These are phyloP conservation scores for Barnettozyma wickerhamii DNA, from an alignment of 805 yeast species.

Conservation along the genomic window DNA sequence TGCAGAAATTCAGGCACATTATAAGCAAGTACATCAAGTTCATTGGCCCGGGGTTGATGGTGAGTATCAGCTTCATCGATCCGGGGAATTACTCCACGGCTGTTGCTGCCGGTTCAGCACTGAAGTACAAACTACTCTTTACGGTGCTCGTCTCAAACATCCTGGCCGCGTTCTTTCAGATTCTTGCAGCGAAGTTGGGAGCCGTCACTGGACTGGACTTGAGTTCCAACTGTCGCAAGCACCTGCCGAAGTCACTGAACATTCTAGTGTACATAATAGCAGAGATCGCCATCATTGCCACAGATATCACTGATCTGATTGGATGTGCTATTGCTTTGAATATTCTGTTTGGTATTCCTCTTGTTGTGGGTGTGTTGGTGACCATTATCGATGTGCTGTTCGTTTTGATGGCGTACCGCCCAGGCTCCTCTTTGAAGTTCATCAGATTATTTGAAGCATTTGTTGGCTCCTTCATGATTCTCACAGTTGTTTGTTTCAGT, in stretches of 20 bases:
- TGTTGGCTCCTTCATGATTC: conserved; percentile 71
- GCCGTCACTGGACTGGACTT: conserved; percentile 91
- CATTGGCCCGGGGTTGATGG: conserved; percentile 96
- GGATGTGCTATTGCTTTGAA: conserved; percentile 96
- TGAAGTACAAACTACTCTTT: conserved; percentile 73
- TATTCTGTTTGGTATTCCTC: conserved; percentile 74
- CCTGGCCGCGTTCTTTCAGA: conserved; percentile 83
- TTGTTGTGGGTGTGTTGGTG: conserved; percentile 76
- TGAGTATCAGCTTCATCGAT: conserved; percentile 92
- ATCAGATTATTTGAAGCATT: conserved; percentile 78
- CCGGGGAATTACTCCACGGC: conserved; percentile 97
- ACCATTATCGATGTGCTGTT: conserved; percentile 84
- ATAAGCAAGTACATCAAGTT: conserved; percentile 43
- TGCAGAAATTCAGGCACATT: conserved; percentile 8
- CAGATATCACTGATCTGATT: conserved; percentile 94
- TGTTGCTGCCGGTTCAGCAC: conserved; percentile 89
- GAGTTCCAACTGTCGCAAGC: conserved; percentile 80
- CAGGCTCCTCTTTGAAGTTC: conserved; percentile 73
- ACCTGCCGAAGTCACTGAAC: conserved; percentile 61
- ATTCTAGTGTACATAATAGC: conserved; percentile 68
- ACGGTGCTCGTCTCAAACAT: conserved; percentile 75
- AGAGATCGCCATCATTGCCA: conserved; percentile 88
- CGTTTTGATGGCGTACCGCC: conserved; percentile 83
- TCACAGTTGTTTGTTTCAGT: conserved; percentile 82
- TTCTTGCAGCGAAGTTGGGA: conserved; percentile 82